Base-by-base conservation (phyloP, 768 basidiomycete species). In the Hygrophorus russula region DNA sequence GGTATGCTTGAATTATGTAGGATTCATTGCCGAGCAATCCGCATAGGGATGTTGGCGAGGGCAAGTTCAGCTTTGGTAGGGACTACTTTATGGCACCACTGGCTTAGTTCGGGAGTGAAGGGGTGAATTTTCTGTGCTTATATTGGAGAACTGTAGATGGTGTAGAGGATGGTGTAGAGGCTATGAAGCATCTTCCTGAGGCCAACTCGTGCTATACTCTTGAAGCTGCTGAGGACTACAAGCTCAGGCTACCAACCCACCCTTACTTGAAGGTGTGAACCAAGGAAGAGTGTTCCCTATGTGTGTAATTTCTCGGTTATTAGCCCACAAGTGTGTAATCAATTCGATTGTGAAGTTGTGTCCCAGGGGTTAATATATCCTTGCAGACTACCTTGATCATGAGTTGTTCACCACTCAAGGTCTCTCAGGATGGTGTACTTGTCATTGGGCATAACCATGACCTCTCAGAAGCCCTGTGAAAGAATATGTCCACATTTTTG, bases 211-310 rank as follows among this genome's bases (percentile, higher is more conserved):
- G 96, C 77, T 97, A 91, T 74, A 88, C 85, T 49, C 87, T 97
- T 54, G 81, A 94, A 68, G 89, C 92, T 46, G 77, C 79, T 42
- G 92, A 94, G 69, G 89, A 94, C 74, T 97, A 97, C 81, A 85
- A 79, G 70, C 96, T 96, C 82, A 93, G 90, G 79, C 81, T 97
- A 55, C 93, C 45, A 83, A 90, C 59, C 93, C 93, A 42, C 93
- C 93, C 59, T 80, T 97, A 51, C 85, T 97, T 49, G 93, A 97
- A 52, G 93, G 93, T 84, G 93, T 97, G 71, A 97, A 97, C 93
- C 59, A 97, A 97, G 77, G 92, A 97, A 71, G 96, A 94, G 80
- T 79, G 78, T 48, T 70, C 96, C 55, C 66, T 96, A 94, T 97
- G 91, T 68, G 49, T 19, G 61, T 50, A 3, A 6, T 4, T 20